Evolutionary conservation across 139 green algal species (phyloP).

Genomic region (Mesotaenium endlicherianum): DNA sequence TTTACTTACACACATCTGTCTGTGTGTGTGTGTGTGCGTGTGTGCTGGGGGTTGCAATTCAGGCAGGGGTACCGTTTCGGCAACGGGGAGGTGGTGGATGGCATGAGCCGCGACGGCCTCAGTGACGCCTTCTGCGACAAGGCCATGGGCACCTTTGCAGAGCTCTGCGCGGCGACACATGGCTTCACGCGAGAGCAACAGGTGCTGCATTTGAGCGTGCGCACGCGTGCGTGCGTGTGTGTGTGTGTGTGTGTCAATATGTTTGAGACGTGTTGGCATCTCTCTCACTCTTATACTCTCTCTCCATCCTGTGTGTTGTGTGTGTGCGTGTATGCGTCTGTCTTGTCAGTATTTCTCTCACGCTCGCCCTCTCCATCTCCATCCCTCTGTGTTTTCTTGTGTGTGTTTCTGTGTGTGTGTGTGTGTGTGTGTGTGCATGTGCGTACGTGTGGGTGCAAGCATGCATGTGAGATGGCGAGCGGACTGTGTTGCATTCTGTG

Average conservation of each 20-base stretch:
- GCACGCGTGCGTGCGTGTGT: neutral
- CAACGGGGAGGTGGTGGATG: slow-evolving; percentile 57
- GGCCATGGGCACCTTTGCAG: slow-evolving; percentile 84
- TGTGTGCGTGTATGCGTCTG: neutral
- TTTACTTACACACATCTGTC: neutral
- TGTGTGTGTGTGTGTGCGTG: slow-evolving; percentile 8
- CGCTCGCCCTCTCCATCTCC: too few species aligned
- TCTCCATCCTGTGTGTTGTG: too few species aligned
- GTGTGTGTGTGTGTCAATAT: neutral
- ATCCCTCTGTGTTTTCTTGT: neutral
- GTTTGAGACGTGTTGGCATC: too few species aligned
- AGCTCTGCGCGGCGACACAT: slow-evolving; percentile 67
- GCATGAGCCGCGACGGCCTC: slow-evolving; percentile 66
- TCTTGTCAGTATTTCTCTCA: too few species aligned
- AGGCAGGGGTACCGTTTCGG: slow-evolving; percentile 65
- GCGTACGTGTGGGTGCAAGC: neutral
- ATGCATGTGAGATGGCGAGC: neutral
- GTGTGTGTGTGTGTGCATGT: neutral
- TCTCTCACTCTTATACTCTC: too few species aligned
- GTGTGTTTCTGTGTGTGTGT: too few species aligned
- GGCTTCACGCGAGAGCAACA: slow-evolving; percentile 61
- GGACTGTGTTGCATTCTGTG: too few species aligned
- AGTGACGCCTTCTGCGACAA: slow-evolving; percentile 74
- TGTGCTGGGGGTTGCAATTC: neutral
- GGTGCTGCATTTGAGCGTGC: too few species aligned